Evolutionary conservation across 495 filamentous ascomycete genomes (phyloP).

Genomic region (Xylaria sp.): DNA sequence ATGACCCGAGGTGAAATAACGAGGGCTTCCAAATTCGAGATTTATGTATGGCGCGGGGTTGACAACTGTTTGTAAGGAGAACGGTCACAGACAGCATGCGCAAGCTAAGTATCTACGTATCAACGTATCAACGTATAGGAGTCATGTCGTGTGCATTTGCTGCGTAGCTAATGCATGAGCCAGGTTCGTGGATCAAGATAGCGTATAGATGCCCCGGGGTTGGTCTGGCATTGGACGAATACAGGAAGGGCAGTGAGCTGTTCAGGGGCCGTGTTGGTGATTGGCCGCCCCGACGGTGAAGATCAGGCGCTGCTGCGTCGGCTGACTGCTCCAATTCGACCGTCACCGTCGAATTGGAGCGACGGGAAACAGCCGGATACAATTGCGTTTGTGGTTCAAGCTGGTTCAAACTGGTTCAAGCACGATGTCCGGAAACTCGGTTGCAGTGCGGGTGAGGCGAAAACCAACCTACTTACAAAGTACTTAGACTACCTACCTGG

Average conservation of each 20-base stretch:
- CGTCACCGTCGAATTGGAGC: slow-evolving; percentile 32
- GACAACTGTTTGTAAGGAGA: slow-evolving; percentile 10
- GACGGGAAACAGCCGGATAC: slow-evolving; percentile 22
- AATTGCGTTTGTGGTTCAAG: background rate
- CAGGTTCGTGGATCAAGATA: slow-evolving; percentile 22
- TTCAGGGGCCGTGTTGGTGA: slow-evolving; percentile 33
- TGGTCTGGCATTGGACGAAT: slow-evolving; percentile 11
- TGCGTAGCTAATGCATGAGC: slow-evolving; percentile 24
- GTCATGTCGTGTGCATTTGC: slow-evolving; percentile 13
- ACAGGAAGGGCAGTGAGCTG: slow-evolving; percentile 20
- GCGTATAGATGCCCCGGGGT: slow-evolving; percentile 4
- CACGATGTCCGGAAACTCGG: background rate
- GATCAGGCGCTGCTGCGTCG: slow-evolving; percentile 43
- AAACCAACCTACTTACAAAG: slow-evolving; percentile 11
- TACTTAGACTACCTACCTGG: slow-evolving; percentile 20
- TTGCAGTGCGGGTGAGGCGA: slow-evolving; percentile 20
- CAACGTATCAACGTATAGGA: slow-evolving; percentile 8
- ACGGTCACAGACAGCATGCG: background rate
- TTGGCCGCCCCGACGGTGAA: slow-evolving; percentile 34
- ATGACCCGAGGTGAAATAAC: background rate
- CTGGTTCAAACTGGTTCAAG: too few relatives aligned
- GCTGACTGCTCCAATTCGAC: slow-evolving; percentile 34
- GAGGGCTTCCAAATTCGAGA: background rate
- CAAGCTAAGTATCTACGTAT: too few relatives aligned
- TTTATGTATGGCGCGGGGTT: slow-evolving; percentile 16